Evolutionary conservation across 2,329 filamentous ascomycete species (phyloP), one percentile per base, ranked within the genome.

Genomic region (Fusarium bulbicola): DNA sequence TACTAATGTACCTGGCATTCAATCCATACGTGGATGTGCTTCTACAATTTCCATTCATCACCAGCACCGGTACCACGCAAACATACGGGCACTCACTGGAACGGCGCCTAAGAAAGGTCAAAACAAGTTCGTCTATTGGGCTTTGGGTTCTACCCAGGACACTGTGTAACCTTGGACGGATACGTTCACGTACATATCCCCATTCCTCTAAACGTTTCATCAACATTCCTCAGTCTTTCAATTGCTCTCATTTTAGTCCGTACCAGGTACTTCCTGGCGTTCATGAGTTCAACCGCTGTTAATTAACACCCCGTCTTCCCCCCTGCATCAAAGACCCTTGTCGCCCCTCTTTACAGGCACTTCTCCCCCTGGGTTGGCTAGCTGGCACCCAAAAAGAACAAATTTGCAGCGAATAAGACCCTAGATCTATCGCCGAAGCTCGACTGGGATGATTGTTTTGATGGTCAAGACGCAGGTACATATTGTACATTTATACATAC

Each of bases 261-360:
- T 63, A 57, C 60, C 62, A 26, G 57, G 57, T 59, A 63, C 66
- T 45, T 73, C 39, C 37, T 64, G 43, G 71, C 54, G 68, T 74
- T 72, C 47, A 39, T 40, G 47, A 68, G 47, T 53, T 47, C 46
- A 43, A 52, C 47, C 56, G 42, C 43, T 58, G 37, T 36, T 74
- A 67, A 74, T 73, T 58, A 66, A 74, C 62, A 52, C 70, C 68
- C 68, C 67, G 26, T 65, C 62, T 53, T 53, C 49, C 75, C 75
- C 75, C 75, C 75, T 77, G 75, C 75, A 72, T 77, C n/a, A 43
- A 53, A 58, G 21, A 76, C 54, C 75, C 75, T 60, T 66, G 75
- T 68, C 67, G 59, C 53, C 62, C 58, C 71, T 72, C 72, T 59
- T 61, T 58, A 60, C 59, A 58, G 63, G 34, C 63, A 54, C 63